Percentiles rank a stretch among this genome's conserved stretches.
These are phyloP conservation scores for Monosporozyma siamensis DNA, from an alignment of 805 yeast species.

Conservation along the genomic window DNA sequence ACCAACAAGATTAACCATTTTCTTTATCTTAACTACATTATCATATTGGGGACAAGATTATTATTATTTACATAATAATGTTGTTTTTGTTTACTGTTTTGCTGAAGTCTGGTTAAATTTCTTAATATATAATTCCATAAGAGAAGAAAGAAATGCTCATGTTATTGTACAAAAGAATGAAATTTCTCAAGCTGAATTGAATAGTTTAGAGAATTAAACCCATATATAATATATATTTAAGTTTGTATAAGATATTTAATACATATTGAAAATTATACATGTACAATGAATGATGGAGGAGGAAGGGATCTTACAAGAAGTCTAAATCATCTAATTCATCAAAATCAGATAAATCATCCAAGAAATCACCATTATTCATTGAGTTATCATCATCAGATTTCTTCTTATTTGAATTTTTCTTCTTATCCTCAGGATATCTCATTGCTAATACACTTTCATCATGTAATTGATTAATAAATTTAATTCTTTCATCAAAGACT, in stretches of 20 bases:
- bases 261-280: background rate
- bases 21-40: conserved; percentile 42
- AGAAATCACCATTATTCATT: conserved; percentile 15
- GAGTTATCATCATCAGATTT: conserved; percentile 15
- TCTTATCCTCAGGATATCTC: conserved; percentile 63
- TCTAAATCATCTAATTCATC: conserved; percentile 29
- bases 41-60: conserved; percentile 40
- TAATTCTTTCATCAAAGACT: conserved; percentile 87
- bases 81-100: conserved; percentile 50
- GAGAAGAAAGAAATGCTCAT: conserved; percentile 51
- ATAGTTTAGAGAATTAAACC: conserved; percentile 4
- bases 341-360: conserved; percentile 28
- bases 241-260: too few species aligned
- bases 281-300: background rate
- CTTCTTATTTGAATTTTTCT: conserved; percentile 12
- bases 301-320: conserved; percentile 12
- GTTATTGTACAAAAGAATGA: conserved; percentile 26
- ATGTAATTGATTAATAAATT: conserved; percentile 81
- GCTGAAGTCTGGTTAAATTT: conserved; percentile 64
- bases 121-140: conserved; percentile 48
- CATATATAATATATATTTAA: background rate
- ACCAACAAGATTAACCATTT: conserved; percentile 45
- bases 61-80: conserved; percentile 45
- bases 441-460: conserved; percentile 89
- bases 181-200: conserved; percentile 5